A percentile compares a stretch with the other conserved stretches of the same genome.
These are phyloP conservation scores for Pedinophyceae sp. DNA, from an alignment of 139 green algal species.

Conservation along the genomic window DNA sequence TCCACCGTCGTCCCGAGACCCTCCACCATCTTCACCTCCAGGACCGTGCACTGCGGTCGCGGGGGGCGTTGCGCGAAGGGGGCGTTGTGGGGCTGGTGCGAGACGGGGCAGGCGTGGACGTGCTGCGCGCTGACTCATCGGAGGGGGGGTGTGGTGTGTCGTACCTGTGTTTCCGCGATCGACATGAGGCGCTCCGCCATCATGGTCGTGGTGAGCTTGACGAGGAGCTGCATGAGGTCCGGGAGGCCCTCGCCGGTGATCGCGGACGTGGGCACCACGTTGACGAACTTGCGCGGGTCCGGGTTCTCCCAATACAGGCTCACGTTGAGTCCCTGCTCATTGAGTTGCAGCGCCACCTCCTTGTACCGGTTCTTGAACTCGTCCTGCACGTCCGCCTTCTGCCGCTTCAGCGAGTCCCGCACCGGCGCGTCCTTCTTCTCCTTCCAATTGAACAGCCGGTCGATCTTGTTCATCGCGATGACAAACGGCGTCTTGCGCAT, in stretches of 20 bases:
- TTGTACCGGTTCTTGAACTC: constrained; percentile 46
- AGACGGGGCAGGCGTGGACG: too few relatives aligned
- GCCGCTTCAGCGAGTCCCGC: constrained; percentile 44
- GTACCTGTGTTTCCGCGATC: constrained; percentile 54
- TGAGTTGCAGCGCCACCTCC: constrained; percentile 34
- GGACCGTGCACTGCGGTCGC: constrained; percentile 72
- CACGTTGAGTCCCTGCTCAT: constrained; percentile 84
- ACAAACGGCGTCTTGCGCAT: constrained; percentile 96
- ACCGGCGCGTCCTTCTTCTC: constrained; percentile 51
- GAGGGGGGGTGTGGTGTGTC: too few relatives aligned
- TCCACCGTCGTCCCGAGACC: constrained; percentile 95
- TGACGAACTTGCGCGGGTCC: constrained; percentile 72
- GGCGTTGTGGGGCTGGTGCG: too few relatives aligned
- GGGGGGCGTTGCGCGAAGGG: too few relatives aligned
- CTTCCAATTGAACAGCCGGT: constrained; percentile 91
- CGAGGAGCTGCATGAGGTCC: constrained; percentile 80
- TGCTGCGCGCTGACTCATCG: too few relatives aligned
- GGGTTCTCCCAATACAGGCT: constrained; percentile 94
- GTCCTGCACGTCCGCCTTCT: constrained; percentile 40
- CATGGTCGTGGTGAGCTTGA: constrained; percentile 77
- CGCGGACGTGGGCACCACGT: constrained; percentile 88
- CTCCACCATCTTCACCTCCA: constrained; percentile 95
- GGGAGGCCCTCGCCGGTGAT: constrained; percentile 73
- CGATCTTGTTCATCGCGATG: constrained; percentile 96
- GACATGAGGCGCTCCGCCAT: constrained; percentile 88